A percentile compares a stretch with the other conserved stretches of the same genome.
Evolutionary conservation across 345 rosid genomes (phyloP).

Genomic region (Arabis hirsuta): DNA sequence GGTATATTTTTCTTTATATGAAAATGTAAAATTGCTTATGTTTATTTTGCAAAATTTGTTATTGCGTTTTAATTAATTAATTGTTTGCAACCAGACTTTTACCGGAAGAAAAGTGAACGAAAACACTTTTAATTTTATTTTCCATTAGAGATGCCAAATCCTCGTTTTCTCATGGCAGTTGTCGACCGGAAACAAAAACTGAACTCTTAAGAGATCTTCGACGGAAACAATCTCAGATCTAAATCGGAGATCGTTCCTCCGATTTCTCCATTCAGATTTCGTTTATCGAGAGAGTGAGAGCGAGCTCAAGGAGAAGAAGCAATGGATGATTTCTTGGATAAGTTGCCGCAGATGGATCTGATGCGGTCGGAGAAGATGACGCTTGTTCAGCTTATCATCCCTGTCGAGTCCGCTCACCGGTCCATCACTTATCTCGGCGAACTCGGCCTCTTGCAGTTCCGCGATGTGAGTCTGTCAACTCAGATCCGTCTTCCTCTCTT

Average conservation of each 20-base stretch:
- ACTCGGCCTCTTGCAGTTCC: conserved; percentile 78
- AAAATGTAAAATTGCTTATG: too few relatives aligned
- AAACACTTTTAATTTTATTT: background rate
- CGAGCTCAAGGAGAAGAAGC: conserved; percentile 28
- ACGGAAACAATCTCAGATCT: conserved; percentile 36
- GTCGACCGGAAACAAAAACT: conserved; percentile 43
- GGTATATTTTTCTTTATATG: too few relatives aligned
- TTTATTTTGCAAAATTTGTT: background rate
- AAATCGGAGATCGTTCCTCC: conserved; percentile 31
- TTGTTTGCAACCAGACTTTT: conserved; percentile 7
- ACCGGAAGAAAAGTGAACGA: conserved; percentile 25
- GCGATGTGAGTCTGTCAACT: conserved; percentile 64
- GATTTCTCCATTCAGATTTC: conserved; percentile 22
- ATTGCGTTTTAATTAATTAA: background rate
- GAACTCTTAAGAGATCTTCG: conserved; percentile 45
- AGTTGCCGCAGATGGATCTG: conserved; percentile 93
- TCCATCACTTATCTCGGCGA: conserved; percentile 82
- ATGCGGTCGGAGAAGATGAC: conserved; percentile 98
- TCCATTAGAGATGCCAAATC: conserved; percentile 35
- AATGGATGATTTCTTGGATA: conserved; percentile 67
- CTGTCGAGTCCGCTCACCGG: conserved; percentile 89
- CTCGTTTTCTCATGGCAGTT: conserved; percentile 46
- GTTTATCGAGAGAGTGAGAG: conserved; percentile 39
- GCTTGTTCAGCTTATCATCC: conserved; percentile 91
- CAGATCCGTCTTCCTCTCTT: conserved; percentile 51